Conservation (phyloP, 495 filamentous ascomycete genomes). For the Aspergillus sparsus region DNA sequence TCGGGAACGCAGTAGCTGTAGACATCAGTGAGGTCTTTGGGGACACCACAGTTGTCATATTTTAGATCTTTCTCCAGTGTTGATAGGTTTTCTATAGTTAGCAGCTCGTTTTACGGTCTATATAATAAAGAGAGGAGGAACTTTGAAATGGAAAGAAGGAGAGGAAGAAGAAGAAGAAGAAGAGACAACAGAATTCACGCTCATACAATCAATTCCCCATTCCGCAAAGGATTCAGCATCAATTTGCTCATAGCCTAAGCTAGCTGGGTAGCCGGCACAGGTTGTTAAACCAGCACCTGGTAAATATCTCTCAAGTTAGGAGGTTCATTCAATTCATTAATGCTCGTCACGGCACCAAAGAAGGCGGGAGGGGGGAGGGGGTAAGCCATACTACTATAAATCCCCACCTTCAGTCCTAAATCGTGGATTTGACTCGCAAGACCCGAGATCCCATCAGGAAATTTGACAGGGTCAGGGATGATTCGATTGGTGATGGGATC, state of each 20-base stretch:
- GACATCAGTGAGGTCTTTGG: constrained; percentile 41
- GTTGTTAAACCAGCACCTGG: constrained; percentile 60
- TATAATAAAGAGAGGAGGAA: background rate
- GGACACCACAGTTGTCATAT: constrained; percentile 69
- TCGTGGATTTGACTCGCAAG: constrained; percentile 59
- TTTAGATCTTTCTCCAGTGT: constrained; percentile 53
- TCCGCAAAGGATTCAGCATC: constrained; percentile 63
- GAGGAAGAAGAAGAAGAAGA: constrained; percentile 7
- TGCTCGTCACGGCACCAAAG: no score
- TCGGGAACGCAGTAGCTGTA: constrained; percentile 46
- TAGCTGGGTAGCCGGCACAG: constrained; percentile 64
- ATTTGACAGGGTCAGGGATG: constrained; percentile 57
- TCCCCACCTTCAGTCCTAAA: constrained; percentile 64
- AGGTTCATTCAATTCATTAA: background rate
- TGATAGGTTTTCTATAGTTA: background rate
- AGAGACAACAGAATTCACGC: no score
- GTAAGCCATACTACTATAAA: constrained; percentile 54
- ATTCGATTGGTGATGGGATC: constrained; percentile 51
- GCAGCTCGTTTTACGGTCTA: no score
- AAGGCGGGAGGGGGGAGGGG: no score
- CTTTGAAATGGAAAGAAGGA: background rate
- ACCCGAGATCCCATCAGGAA: constrained; percentile 63
- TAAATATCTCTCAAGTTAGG: background rate
- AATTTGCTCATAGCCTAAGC: constrained; percentile 59
- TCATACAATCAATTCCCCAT: constrained; percentile 65